Evolutionary conservation across 495 filamentous ascomycete species (phyloP), one percentile per base, ranked within the genome.

Genomic region (Elasticomyces elasticus): DNA sequence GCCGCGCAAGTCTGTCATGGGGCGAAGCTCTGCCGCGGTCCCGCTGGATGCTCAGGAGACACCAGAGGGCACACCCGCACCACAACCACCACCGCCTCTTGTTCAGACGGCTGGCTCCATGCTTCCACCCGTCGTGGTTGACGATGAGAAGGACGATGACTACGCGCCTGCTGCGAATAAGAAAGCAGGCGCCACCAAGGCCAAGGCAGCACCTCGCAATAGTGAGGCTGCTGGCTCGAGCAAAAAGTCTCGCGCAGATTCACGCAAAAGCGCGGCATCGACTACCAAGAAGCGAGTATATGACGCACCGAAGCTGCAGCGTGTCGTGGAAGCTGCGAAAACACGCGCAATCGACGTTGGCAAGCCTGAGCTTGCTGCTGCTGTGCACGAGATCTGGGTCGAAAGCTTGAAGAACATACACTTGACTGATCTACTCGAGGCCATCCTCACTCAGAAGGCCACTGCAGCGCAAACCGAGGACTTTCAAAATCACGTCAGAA

Each of bases 71-170:
- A 57, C 58, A n/a, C 58, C 58, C 1, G 54, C 28, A 35, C 58
- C 58, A 31, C 52, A 7, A 24, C 11, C 52, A 5, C 12, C 51
- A 23, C 1, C 56, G 7, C 11, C 15, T n/a, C n/a, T n/a, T 9
- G 22, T 42, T 15, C 6, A 1, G 33, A 11, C n/a, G 26, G 17
- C 47, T 10, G 40, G 23, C 15, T 26, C 44, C 12, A 35, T 30
- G 33, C 45, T 53, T 1, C 44, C 56, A 45, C 43, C 27, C 5
- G 19, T 49, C 13, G 48, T 46, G 11, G 54, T 63, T 1, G 68
- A 68, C 28, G 67, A 69, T 44, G 67, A 69, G 44, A 45, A 33
- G n/a, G 68, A 69, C 45, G 65, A 58, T 10, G 68, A 71, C 26
- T 67, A 66, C 38, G 55, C 62, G 41, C 67, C 68, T 6, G 45